Percentiles rank a stretch among this genome's conserved stretches.
Evolutionary conservation across 2,329 filamentous ascomycete species (phyloP).

Genomic region (Fusarium solani-melongenae): DNA sequence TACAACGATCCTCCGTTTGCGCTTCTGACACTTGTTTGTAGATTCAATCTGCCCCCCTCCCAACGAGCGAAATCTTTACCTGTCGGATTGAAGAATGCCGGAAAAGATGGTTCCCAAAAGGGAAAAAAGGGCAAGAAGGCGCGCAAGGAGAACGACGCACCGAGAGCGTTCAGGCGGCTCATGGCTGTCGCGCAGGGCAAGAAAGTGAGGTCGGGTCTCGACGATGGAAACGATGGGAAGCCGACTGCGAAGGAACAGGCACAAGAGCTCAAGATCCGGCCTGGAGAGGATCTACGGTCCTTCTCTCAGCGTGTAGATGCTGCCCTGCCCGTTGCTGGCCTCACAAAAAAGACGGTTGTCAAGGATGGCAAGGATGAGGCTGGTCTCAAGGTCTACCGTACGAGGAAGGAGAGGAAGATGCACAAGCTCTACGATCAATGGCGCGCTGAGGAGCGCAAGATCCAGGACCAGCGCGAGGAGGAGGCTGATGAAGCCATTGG

Average conservation of each 20-base stretch:
- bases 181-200: constrained; percentile 79
- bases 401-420: constrained; percentile 87
- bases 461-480: constrained; percentile 73
- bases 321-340: constrained; percentile 78
- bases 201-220: constrained; percentile 71
- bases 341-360: constrained; percentile 69
- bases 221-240: constrained; percentile 69
- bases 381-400: constrained; percentile 75
- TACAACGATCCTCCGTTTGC: not conserved
- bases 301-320: constrained; percentile 88
- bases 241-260: constrained; percentile 36
- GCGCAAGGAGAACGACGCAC: constrained; percentile 78
- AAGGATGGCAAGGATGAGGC: constrained; percentile 71
- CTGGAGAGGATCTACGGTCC: constrained; percentile 84
- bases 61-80: constrained; percentile 64
- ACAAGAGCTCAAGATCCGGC: constrained; percentile 74
- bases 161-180: constrained; percentile 85
- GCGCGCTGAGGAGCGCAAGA: constrained; percentile 72
- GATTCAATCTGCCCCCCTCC: constrained; percentile 62
- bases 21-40: constrained; percentile 43
- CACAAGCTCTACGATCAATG: constrained; percentile 84
- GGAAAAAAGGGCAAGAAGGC: constrained; percentile 57
- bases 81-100: constrained; percentile 50
- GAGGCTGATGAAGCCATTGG: constrained; percentile 73
- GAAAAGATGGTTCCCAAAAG: constrained; percentile 23